These are phyloP conservation scores for Neofusicoccum cordaticola DNA, from an alignment of 2,329 filamentous ascomycete genomes.

Conservation along the genomic window DNA sequence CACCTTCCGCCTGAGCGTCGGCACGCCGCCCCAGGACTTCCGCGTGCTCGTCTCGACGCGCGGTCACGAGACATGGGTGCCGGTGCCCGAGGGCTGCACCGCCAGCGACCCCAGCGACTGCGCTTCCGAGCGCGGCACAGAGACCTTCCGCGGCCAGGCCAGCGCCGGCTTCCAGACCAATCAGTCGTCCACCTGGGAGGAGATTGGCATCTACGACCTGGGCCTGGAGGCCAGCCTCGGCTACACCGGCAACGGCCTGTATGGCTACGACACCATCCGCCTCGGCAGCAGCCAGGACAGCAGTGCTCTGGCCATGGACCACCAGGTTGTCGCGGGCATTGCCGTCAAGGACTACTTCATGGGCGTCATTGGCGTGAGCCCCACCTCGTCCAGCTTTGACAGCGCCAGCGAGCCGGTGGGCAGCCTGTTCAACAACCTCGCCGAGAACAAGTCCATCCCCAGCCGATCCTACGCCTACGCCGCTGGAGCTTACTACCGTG, in stretches of 20 bases:
- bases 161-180: constrained; percentile 33
- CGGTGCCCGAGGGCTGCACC: constrained; percentile 35
- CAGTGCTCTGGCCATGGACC: constrained; percentile 26
- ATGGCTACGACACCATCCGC: constrained; percentile 33
- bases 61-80: constrained; percentile 29
- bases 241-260: constrained; percentile 28
- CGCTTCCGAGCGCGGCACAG: constrained; percentile 30
- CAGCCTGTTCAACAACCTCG: constrained; percentile 31
- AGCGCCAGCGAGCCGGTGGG: constrained; percentile 27
- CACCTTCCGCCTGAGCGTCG: constrained; percentile 41
- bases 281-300: constrained; percentile 27
- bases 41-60: constrained; percentile 36
- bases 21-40: constrained; percentile 39
- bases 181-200: constrained; percentile 32
- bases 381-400: constrained; percentile 30
- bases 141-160: constrained; percentile 29
- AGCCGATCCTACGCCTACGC: constrained; percentile 37
- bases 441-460: constrained; percentile 32
- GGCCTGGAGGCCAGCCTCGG: constrained; percentile 32
- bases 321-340: constrained; percentile 32
- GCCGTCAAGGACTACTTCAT: constrained; percentile 31
- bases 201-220: constrained; percentile 32
- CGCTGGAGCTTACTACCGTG: constrained; percentile 35
- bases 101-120: constrained; percentile 27
- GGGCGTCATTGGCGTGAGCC: constrained; percentile 12